Evolutionary conservation across 345 rosid species (phyloP), one percentile per base, ranked within the genome.

Genomic region (Jatropha curcas): DNA sequence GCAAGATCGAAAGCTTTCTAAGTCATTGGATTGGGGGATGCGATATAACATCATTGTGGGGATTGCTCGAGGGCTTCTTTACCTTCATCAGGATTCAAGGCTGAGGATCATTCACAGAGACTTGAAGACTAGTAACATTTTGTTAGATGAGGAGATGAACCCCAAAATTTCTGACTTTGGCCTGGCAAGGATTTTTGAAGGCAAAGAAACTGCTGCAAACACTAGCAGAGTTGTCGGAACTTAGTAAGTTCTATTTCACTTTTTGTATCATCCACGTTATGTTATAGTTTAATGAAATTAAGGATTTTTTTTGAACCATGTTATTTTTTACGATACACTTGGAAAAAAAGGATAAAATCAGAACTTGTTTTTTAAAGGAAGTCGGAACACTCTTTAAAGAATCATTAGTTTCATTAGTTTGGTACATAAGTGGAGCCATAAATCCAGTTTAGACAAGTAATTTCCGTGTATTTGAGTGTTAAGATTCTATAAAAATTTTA

Each of bases 151-250:
- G n/a, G 76, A 72, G 24, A 77, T 77, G 76, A 71, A 60, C 68
- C 76, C 76, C 27, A 77, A 72, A 34, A 77, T 77, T 66, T 77
- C 80, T 20, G 80, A 71, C 35, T 77, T 77, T 22, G 80, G 80
- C 53, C 14, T 77, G 73, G 80, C 80, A 34, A 72, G 76, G 59
- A 74, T 74, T 66, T 58, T 74, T 14, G 67, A 27, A 45, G 72
- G 72, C 58, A 67, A 67, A 31, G 66, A 74, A 74, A 66, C 77
- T 16, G 77, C 65, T 24, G 77, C 66, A 33, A 74, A 67, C 72
- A 74, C 77, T 1, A 68, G 24, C 33, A 68, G 62, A 68, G 74
- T 75, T 3, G 73, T 75, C 52, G 78, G 78, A 61, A 75, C 78
- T n/a, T 75, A 75, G 78, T 75, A 69, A 60, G 78, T 52, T 31